These are phyloP conservation scores for Aschersonia sp. DNA, from an alignment of 2,329 filamentous ascomycete genomes.

Conservation along the genomic window DNA sequence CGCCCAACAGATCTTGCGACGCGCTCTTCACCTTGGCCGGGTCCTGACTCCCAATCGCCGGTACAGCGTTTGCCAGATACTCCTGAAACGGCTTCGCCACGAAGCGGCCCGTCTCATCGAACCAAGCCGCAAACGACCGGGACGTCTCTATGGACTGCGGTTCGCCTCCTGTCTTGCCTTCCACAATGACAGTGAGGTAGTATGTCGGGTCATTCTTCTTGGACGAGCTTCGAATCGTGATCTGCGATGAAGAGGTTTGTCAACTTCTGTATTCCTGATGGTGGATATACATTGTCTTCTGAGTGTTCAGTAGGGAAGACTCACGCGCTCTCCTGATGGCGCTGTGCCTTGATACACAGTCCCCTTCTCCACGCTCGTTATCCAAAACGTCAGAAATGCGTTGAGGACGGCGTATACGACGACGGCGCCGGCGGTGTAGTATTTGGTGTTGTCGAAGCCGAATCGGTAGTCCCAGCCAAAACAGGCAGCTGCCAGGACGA, in stretches of 20 bases:
- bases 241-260: constrained; percentile 26
- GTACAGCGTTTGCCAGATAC: constrained; percentile 55
- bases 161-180: constrained; percentile 18
- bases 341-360: constrained; percentile 62
- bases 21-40: constrained; percentile 35
- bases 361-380: constrained; percentile 68
- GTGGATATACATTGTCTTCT: no score
- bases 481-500: constrained; percentile 64
- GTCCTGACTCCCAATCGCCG: constrained; percentile 51
- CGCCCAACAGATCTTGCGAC: constrained; percentile 20
- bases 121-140: constrained; percentile 60
- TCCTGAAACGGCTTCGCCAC: constrained; percentile 64
- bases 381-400: constrained; percentile 65
- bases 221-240: constrained; percentile 56
- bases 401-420: constrained; percentile 68
- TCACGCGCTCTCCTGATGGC: constrained; percentile 52
- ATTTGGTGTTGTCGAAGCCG: constrained; percentile 76
- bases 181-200: constrained; percentile 51
- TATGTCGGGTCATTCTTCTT: constrained; percentile 77
- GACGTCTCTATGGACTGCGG: constrained; percentile 36
- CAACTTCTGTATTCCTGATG: not conserved
- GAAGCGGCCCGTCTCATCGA: constrained; percentile 58
- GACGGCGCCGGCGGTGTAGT: constrained; percentile 68
- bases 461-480: constrained; percentile 88
- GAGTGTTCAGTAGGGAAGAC: constrained; percentile 3